Conservation (phyloP, 768 basidiomycete genomes). For the Pleurotus platypus region DNA sequence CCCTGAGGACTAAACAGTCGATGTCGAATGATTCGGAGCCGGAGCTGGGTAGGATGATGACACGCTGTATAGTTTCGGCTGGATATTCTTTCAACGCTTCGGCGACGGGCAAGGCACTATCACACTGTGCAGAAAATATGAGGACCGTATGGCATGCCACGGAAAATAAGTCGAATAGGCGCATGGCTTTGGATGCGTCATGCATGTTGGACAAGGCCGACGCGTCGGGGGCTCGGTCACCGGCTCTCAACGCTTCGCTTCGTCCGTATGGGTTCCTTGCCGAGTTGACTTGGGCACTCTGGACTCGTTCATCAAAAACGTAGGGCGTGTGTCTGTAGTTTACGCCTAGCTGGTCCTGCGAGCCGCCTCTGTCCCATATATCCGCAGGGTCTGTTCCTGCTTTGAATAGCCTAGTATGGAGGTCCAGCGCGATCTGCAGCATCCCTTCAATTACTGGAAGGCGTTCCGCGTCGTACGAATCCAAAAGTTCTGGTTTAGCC, state of each 20-base stretch:
- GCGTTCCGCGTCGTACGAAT: conserved; percentile 23
- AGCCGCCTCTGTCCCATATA: conserved; percentile 17
- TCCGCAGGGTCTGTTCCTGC: conserved; percentile 3
- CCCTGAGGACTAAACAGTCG: conserved; percentile 17
- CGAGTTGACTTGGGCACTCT: neutral
- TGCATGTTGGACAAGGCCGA: conserved; percentile 21
- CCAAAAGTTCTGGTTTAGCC: conserved; percentile 16
- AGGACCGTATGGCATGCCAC: conserved; percentile 29
- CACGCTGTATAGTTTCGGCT: conserved; percentile 13
- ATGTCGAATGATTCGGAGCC: neutral
- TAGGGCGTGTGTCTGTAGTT: conserved; percentile 52
- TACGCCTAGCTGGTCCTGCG: conserved; percentile 41
- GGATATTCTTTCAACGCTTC: conserved; percentile 9
- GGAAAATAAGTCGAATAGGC: conserved; percentile 25
- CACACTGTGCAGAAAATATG: conserved; percentile 22
- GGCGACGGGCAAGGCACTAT: conserved; percentile 7
- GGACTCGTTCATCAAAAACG: conserved; percentile 37
- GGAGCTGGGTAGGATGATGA: conserved; percentile 10
- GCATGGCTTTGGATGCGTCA: conserved; percentile 1
- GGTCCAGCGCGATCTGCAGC: conserved; percentile 16
- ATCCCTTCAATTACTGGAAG: conserved; percentile 25
- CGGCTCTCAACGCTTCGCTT: conserved; percentile 27
- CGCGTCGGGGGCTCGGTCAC: conserved; percentile 45
- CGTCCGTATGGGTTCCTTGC: conserved; percentile 19
- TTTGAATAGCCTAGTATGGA: conserved; percentile 11